A percentile compares a stretch with the other conserved stretches of the same genome.
These are phyloP conservation scores for Chaetomium cochliodes DNA, from an alignment of 495 filamentous ascomycete species.

Conservation along the genomic window DNA sequence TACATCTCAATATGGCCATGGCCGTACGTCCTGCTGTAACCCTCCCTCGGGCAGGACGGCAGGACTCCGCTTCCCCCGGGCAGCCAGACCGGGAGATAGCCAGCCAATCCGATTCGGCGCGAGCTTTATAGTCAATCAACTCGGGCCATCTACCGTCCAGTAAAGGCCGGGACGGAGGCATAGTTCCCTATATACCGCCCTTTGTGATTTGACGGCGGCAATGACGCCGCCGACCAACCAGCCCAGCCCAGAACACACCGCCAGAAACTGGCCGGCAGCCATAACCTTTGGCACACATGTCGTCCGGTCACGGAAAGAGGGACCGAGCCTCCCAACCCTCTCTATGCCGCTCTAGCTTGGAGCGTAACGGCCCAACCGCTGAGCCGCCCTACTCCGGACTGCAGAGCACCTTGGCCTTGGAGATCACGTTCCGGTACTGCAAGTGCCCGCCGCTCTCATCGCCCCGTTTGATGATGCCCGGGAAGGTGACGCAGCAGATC, in stretches of 20 bases:
- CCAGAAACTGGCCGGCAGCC: background rate
- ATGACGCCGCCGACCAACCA: background rate
- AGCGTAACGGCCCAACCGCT: background rate
- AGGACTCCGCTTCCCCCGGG: background rate
- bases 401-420: slow-evolving; percentile 55
- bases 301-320: background rate
- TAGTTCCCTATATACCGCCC: background rate
- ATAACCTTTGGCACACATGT: background rate
- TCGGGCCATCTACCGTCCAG: background rate
- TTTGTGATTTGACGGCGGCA: background rate
- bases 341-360: background rate
- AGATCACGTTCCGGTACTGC: slow-evolving; percentile 55
- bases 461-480: slow-evolving; percentile 54
- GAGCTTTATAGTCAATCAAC: background rate
- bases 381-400: slow-evolving; percentile 41
- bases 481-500: slow-evolving; percentile 52
- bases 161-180: background rate
- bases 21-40: background rate
- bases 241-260: background rate
- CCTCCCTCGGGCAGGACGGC: slow-evolving; percentile 9
- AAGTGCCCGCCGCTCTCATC: slow-evolving; percentile 55
- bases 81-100: background rate
- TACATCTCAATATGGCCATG: background rate
- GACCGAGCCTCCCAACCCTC: background rate
- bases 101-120: background rate